A percentile compares a stretch with the other conserved stretches of the same genome.
phyloP scores from a whole-genome alignment of 306 rosid genomes.

The Cicer yamashitae region DNA sequence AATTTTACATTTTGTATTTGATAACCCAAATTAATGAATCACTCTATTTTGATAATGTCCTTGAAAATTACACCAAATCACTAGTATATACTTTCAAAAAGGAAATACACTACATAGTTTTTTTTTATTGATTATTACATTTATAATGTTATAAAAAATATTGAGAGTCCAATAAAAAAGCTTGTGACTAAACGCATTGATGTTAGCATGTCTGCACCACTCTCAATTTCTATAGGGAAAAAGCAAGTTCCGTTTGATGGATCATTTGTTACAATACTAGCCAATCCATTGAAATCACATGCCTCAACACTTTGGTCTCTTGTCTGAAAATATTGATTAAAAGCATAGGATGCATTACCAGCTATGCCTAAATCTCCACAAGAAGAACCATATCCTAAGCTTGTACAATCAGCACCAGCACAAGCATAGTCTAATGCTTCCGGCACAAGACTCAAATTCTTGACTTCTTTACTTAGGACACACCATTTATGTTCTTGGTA shows the following conservation, averaged over 20 bases:
- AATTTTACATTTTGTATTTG: too few relatives aligned
- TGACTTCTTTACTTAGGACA: constrained; percentile 35
- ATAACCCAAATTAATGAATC: too few relatives aligned
- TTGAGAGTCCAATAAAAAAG: constrained; percentile 40
- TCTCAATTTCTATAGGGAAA: constrained; percentile 59
- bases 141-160: constrained; percentile 39
- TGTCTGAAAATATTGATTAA: constrained; percentile 66
- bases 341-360: constrained; percentile 65
- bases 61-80: too few relatives aligned
- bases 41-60: too few relatives aligned
- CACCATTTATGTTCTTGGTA: constrained; percentile 74
- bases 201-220: constrained; percentile 45
- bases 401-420: constrained; percentile 62
- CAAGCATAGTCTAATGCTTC: constrained; percentile 58
- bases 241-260: constrained; percentile 59
- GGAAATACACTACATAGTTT: too few relatives aligned
- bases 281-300: constrained; percentile 62
- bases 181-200: neutral
- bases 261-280: constrained; percentile 50
- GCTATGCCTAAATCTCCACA: constrained; percentile 49
- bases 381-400: constrained; percentile 52
- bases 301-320: constrained; percentile 66
- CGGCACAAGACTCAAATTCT: neutral
- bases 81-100: too few relatives aligned
- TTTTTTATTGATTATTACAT: too few relatives aligned